Evolutionary conservation across 2,329 filamentous ascomycete species (phyloP).

Genomic region (Aaosphaeria pasadenensis): DNA sequence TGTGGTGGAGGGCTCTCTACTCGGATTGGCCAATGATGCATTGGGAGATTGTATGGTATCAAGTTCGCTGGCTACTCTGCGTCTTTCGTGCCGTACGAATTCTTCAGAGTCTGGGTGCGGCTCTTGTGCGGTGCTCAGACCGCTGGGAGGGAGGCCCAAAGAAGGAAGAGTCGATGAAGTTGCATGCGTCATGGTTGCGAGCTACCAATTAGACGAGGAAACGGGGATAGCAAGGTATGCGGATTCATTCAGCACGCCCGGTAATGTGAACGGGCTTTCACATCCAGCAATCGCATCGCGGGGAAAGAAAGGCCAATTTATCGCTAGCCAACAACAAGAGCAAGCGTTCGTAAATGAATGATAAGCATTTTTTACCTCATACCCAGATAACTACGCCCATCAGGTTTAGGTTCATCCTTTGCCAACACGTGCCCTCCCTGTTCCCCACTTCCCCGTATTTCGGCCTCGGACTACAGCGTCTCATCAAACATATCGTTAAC

Average conservation of each 20-base stretch:
- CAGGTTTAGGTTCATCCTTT: no score
- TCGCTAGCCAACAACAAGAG: no score
- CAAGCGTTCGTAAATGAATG: no score
- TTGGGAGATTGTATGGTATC: slow-evolving; percentile 4
- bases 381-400: no score
- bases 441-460: no score
- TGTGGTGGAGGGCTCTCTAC: neutral
- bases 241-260: slow-evolving; percentile 1
- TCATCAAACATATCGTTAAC: no score
- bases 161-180: neutral
- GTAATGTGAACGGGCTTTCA: neutral
- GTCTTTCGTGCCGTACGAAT: slow-evolving; percentile 8
- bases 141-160: slow-evolving; percentile 24
- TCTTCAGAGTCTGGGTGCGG: slow-evolving; percentile 18
- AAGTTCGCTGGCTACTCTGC: slow-evolving; percentile 16
- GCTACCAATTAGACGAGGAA: neutral
- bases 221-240: slow-evolving; percentile 1
- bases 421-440: no score
- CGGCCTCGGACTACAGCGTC: no score
- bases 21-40: neutral
- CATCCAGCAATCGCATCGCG: neutral
- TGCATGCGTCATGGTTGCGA: no score
- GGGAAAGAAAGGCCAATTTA: neutral
- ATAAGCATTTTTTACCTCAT: no score
- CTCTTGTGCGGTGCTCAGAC: slow-evolving; percentile 3